Evolutionary conservation across 2,329 filamentous ascomycete genomes (phyloP).

Genomic region (Cercospora sesami): DNA sequence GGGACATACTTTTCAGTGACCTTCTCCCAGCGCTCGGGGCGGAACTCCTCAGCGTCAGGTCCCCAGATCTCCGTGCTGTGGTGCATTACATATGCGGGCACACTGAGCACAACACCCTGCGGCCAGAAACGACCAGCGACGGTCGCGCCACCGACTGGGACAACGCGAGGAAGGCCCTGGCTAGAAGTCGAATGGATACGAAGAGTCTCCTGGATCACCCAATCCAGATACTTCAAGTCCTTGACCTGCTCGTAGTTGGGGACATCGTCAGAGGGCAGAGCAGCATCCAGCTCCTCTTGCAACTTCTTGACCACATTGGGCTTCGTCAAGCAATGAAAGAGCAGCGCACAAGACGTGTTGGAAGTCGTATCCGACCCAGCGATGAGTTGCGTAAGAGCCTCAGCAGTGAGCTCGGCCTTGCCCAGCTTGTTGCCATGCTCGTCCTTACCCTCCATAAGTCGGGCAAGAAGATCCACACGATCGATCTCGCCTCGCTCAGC

Average conservation of each 20-base stretch:
- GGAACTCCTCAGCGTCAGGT: constrained; percentile 44
- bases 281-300: constrained; percentile 71
- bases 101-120: constrained; percentile 42
- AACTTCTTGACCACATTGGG: constrained; percentile 71
- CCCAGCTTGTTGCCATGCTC: constrained; percentile 74
- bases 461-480: constrained; percentile 76
- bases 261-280: constrained; percentile 62
- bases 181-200: constrained; percentile 84
- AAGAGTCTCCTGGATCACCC: constrained; percentile 78
- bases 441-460: constrained; percentile 83
- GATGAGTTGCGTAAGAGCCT: constrained; percentile 85
- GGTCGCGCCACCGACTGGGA: constrained; percentile 66
- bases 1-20: constrained; percentile 35
- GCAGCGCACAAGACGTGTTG: constrained; percentile 78
- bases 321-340: constrained; percentile 72
- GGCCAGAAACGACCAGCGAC: constrained; percentile 70
- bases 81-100: constrained; percentile 46
- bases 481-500: constrained; percentile 57
- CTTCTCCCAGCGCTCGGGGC: constrained; percentile 45
- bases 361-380: constrained; percentile 75
- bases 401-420: constrained; percentile 78
- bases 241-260: constrained; percentile 72
- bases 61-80: constrained; percentile 46
- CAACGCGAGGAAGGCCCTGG: constrained; percentile 75
- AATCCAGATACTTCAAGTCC: constrained; percentile 72